These are phyloP conservation scores for Mycena floridula DNA, from an alignment of 768 basidiomycete species.

Conservation along the genomic window DNA sequence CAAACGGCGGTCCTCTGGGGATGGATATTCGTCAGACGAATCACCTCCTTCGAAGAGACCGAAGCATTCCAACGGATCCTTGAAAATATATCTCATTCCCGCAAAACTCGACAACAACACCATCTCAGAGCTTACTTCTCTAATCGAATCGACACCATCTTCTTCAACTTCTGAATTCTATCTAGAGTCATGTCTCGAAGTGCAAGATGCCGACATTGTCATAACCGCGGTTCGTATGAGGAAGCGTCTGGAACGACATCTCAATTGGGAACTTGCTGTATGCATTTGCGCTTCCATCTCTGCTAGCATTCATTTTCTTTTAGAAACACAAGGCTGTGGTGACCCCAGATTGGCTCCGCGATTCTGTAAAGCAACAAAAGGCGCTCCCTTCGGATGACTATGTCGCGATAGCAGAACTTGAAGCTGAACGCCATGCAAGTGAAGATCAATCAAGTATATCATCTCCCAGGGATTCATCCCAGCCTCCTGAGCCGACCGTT, in stretches of 20 bases:
- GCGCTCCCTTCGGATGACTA: constrained; percentile 49
- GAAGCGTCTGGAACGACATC: constrained; percentile 63
- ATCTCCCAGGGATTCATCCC: too few species aligned
- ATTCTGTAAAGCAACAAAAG: constrained; percentile 41
- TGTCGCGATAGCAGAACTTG: constrained; percentile 47
- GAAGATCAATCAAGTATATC: too few species aligned
- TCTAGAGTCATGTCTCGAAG: constrained; percentile 29
- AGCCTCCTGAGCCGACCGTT: background rate
- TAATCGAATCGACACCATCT: constrained; percentile 23
- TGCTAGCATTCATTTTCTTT: background rate
- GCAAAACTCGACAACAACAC: constrained; percentile 14
- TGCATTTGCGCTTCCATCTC: constrained; percentile 18
- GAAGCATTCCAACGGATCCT: too few species aligned
- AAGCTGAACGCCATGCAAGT: too few species aligned
- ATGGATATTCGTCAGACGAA: too few species aligned
- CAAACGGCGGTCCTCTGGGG: too few species aligned
- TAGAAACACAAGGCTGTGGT: constrained; percentile 66
- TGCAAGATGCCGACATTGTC: constrained; percentile 54
- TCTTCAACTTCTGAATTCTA: constrained; percentile 3
- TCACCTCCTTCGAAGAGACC: too few species aligned
- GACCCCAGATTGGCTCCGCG: constrained; percentile 63
- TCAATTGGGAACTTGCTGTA: constrained; percentile 61
- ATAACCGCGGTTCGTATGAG: constrained; percentile 63
- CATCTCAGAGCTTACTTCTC: constrained; percentile 28
- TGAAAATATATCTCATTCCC: constrained; percentile 18